Percentiles rank a stretch among this genome's conserved stretches.
Evolutionary conservation across 768 basidiomycete genomes (phyloP).

Genomic region (Rhizopogon roseolus): DNA sequence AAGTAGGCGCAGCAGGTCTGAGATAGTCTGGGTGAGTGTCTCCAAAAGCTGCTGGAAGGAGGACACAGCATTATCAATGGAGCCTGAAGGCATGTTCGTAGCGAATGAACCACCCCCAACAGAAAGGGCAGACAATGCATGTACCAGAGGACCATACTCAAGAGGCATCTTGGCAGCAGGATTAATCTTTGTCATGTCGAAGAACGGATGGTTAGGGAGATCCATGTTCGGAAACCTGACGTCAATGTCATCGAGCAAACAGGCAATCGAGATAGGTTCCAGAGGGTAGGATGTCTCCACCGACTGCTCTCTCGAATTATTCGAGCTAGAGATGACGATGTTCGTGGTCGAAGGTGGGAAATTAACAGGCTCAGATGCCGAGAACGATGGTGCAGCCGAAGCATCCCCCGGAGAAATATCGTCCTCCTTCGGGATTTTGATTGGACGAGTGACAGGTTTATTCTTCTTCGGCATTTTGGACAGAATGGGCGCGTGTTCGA

Average conservation of each 20-base stretch:
- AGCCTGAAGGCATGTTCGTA: conserved; percentile 72
- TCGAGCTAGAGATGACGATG: conserved; percentile 43
- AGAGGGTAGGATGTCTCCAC: conserved; percentile 42
- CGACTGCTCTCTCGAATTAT: conserved; percentile 58
- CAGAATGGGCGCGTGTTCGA: conserved; percentile 63
- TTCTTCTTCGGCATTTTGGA: conserved; percentile 85
- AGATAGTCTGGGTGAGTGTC: conserved; percentile 87
- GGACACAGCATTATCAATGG: conserved; percentile 87
- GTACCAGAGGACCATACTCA: conserved; percentile 81
- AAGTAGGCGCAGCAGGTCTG: conserved; percentile 77
- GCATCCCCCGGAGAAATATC: conserved; percentile 36
- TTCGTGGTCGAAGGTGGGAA: conserved; percentile 27
- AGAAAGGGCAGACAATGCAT: conserved; percentile 81
- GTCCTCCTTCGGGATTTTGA: conserved; percentile 59
- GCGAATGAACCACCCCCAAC: conserved; percentile 83
- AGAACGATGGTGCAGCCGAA: conserved; percentile 38
- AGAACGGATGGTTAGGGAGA: conserved; percentile 67
- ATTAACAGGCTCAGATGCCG: conserved; percentile 44
- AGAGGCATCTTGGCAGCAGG: conserved; percentile 77
- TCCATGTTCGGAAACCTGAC: conserved; percentile 58
- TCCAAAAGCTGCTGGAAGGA: conserved; percentile 87
- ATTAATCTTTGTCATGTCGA: conserved; percentile 65
- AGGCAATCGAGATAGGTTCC: conserved; percentile 49
- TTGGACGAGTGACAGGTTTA: conserved; percentile 57
- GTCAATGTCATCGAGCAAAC: conserved; percentile 66